Evolutionary conservation across 2,329 filamentous ascomycete species (phyloP).

Genomic region (Lecanicillium sp.): DNA sequence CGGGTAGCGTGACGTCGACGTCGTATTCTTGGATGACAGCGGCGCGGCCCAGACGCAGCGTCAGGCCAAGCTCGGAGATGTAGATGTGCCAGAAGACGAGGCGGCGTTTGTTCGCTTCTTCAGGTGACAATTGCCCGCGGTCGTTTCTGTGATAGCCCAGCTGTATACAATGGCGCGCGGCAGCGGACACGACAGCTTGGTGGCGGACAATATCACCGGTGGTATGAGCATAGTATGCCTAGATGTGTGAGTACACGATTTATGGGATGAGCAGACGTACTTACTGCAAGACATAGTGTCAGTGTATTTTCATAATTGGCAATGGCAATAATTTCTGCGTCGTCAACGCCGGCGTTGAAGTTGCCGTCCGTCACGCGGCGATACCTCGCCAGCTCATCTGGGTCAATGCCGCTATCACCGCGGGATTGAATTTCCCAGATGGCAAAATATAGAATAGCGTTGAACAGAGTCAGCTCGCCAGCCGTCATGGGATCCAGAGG

Average conservation of each 20-base stretch:
- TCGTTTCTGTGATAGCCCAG: constrained; percentile 19
- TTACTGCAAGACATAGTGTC: constrained; percentile 15
- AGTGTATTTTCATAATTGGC: constrained; percentile 16
- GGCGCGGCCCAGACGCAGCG: constrained; percentile 17
- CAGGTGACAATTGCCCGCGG: constrained; percentile 5
- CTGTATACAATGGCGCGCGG: constrained; percentile 17
- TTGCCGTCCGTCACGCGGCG: constrained; percentile 14
- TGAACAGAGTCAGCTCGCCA: constrained; percentile 16
- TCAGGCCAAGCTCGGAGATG: constrained; percentile 16
- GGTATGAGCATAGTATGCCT: constrained; percentile 17
- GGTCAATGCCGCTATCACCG: constrained; percentile 9
- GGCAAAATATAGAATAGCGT: constrained; percentile 16
- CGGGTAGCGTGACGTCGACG: constrained; percentile 14
- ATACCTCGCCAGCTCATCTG: constrained; percentile 11
- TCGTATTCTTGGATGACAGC: constrained; percentile 17
- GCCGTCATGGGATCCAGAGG: constrained; percentile 16
- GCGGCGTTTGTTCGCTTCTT: constrained; percentile 13
- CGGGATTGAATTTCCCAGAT: constrained; percentile 16
- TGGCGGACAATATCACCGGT: constrained; percentile 16
- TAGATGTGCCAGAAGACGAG: constrained; percentile 20
- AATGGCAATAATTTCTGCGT: constrained; percentile 15
- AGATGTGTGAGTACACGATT: background rate
- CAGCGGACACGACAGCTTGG: constrained; percentile 16
- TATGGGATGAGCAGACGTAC: background rate
- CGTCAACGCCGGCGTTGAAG: constrained; percentile 16